Evolutionary conservation across 2,329 filamentous ascomycete genomes (phyloP), one percentile per base, ranked within the genome.

Genomic region (Botryotinia calthae): DNA sequence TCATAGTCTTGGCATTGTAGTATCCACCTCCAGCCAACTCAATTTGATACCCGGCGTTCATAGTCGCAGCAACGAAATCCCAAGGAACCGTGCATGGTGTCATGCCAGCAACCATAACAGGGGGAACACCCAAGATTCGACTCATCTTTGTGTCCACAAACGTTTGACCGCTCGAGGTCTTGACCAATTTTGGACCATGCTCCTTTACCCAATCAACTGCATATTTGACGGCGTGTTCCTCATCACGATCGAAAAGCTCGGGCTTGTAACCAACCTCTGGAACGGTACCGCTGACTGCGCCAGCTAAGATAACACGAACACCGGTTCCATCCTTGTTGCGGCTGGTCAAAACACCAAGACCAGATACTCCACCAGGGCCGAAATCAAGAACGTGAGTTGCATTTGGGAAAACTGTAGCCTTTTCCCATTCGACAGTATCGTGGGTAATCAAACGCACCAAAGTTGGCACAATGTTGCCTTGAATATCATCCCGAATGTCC

Each of bases 241-340:
- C 94, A 81, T 99, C 96, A 73, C 96, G 92, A 81, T 99, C 95
- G 79, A 99, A 99, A 69, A 99, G 87, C 84, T 99, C 96, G 2
- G 95, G 92, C 87, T 99, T 99, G 87, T 98, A 99, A 72, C 96
- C 96, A 75, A 99, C 92, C 82, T 98, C 96, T 46, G 88, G 87
- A 74, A 97, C 92, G 31, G 94, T 94, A 69, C 95, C 95, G 79
- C 95, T 93, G 79, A 99, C 92, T n/a, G 94, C 89, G 76, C 97
- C 96, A 61, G 94, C 96, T 73, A 99, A 88, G 77, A 99, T 97
- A 76, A 99, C 95, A 74, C 95, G 94, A 51, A 99, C 96, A 79
- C 96, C 96, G 73, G 94, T 98, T 76, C 96, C 96, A 82, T 99
- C 97, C 86, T 99, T 99, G 88, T 98, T 99, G 79, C 96, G 93